Percentiles rank a stretch among this genome's conserved stretches.
Evolutionary conservation across 495 filamentous ascomycete genomes (phyloP).

Genomic region (Clavariopsis aquatica): DNA sequence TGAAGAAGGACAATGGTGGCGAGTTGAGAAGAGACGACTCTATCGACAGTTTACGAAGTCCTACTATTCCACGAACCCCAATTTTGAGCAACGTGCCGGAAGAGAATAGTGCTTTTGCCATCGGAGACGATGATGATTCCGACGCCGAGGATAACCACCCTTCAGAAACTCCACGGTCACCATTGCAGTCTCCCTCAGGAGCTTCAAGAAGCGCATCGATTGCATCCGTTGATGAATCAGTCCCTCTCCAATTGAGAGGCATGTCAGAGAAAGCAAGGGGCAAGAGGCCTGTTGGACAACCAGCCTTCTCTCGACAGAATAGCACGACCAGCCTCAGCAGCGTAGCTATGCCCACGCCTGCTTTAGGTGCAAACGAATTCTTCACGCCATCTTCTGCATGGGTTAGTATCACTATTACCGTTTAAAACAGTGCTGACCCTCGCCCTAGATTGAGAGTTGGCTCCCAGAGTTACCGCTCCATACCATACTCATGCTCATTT

Average conservation of each 20-base stretch:
- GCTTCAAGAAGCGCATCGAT: slow-evolving; percentile 72
- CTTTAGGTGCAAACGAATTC: slow-evolving; percentile 52
- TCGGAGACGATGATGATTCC: slow-evolving; percentile 86
- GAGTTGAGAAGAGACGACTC: slow-evolving; percentile 57
- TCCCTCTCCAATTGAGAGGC: slow-evolving; percentile 85
- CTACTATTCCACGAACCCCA: slow-evolving; percentile 61
- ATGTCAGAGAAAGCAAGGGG: slow-evolving; percentile 98
- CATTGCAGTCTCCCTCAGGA: slow-evolving; percentile 65
- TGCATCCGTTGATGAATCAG: slow-evolving; percentile 72
- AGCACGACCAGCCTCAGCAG: slow-evolving; percentile 81
- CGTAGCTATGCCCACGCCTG: slow-evolving; percentile 61
- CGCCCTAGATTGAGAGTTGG: slow-evolving; percentile 84
- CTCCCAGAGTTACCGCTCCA: slow-evolving; percentile 88
- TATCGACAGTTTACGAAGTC: slow-evolving; percentile 70
- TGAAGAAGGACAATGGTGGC: slow-evolving; percentile 65
- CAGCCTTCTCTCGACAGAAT: slow-evolving; percentile 85
- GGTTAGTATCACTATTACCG: slow-evolving; percentile 51
- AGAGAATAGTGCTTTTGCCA: slow-evolving; percentile 76
- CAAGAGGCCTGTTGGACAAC: slow-evolving; percentile 88
- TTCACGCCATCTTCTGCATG: slow-evolving; percentile 79
- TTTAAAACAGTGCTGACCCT: slow-evolving; percentile 22
- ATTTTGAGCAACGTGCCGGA: slow-evolving; percentile 78
- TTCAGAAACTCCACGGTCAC: slow-evolving; percentile 51
- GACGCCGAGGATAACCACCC: slow-evolving; percentile 61
- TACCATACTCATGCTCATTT: slow-evolving; percentile 80